Evolutionary conservation across 192 early-diverging fungal species (phyloP), one percentile per base, ranked within the genome.

Genomic region (Glomus cerebriforme): DNA sequence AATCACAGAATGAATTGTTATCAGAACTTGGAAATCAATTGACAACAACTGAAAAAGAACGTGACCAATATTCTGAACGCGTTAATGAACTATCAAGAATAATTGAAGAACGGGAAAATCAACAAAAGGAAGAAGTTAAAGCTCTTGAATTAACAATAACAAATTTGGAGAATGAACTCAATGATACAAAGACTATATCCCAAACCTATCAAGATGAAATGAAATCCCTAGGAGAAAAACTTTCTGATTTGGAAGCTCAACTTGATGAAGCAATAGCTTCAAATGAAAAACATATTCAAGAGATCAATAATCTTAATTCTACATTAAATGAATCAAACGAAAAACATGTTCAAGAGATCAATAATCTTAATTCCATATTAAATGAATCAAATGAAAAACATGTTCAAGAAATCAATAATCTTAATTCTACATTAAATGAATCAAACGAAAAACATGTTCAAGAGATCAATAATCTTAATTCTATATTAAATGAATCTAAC

Each of bases 201-300:
- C 19, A 22, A 35, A 17, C 17, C 6, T 54, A 60, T 43, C 54
- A 74, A n/a, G 54, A 59, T 29, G 35, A 10, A 19, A 59, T 74
- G 22, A 34, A 19, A 19, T 17, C 54, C 7, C n/a, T 74, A 10
- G 29, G 49, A 32, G 73, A 75, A 59, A 26, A 75, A 37, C 15
- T 75, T 45, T n/a, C 27, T 32, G 22, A 32, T 59, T 24, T 75
- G 13, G 34, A 75, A 37, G n/a, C 73, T 26, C 54, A 75, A 75
- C 58, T 75, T 59, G 39, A 22, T 34, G 73, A 59, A 60, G 15
- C 73, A 24, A 60, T 35, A 60, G 32, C 8, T 35, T 32, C n/a
- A 35, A 47, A 37, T n/a, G 58, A 60, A 26, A n/a, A n/a, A n/a
- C n/a, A n/a, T n/a, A n/a, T n/a, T n/a, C n/a, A n/a, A n/a, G n/a